A percentile compares a stretch with the other conserved stretches of the same genome.
Conservation (phyloP, 192 early-diverging fungal genomes). For the Geranomyces variabilis region DNA sequence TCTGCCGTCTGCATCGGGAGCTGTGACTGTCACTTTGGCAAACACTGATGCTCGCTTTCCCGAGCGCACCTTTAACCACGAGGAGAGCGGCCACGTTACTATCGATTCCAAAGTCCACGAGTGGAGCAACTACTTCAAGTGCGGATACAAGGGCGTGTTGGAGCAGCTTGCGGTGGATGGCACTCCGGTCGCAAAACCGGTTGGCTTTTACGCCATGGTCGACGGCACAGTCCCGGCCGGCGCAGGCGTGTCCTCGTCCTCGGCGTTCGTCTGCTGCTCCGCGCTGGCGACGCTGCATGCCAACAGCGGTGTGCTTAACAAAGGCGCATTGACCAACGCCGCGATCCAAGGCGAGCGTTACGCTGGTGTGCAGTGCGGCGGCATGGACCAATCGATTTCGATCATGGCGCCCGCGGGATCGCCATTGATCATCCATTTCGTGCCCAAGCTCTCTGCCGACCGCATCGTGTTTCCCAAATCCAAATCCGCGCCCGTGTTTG, state of each 20-base stretch:
- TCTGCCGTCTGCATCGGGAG: not conserved
- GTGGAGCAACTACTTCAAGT: conserved; percentile 94
- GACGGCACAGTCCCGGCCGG: conserved; percentile 82
- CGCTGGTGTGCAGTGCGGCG: conserved; percentile 72
- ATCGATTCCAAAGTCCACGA: conserved; percentile 73
- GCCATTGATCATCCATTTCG: conserved; percentile 80
- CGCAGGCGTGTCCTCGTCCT: conserved; percentile 82
- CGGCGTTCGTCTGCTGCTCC: conserved; percentile 81
- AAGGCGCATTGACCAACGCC: conserved; percentile 65
- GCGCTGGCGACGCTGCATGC: conserved; percentile 68
- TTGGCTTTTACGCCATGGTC: conserved; percentile 71
- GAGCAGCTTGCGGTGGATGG: conserved; percentile 49
- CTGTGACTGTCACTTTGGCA: conserved; percentile 49
- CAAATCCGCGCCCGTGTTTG: conserved; percentile 66
- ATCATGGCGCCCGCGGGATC: conserved; percentile 73
- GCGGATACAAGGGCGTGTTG: conserved; percentile 80
- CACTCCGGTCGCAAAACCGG: conserved; percentile 30
- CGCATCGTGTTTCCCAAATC: conserved; percentile 64
- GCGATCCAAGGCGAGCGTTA: conserved; percentile 83
- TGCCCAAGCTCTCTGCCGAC: conserved; percentile 68
- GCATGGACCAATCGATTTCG: conserved; percentile 93
- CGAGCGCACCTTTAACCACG: conserved; percentile 50
- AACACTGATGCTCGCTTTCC: conserved; percentile 64
- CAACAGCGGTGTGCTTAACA: conserved; percentile 46
- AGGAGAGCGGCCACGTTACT: conserved; percentile 56